Conservation (phyloP, 208 protist species). For the Acanthamoeba lenticulata region DNA sequence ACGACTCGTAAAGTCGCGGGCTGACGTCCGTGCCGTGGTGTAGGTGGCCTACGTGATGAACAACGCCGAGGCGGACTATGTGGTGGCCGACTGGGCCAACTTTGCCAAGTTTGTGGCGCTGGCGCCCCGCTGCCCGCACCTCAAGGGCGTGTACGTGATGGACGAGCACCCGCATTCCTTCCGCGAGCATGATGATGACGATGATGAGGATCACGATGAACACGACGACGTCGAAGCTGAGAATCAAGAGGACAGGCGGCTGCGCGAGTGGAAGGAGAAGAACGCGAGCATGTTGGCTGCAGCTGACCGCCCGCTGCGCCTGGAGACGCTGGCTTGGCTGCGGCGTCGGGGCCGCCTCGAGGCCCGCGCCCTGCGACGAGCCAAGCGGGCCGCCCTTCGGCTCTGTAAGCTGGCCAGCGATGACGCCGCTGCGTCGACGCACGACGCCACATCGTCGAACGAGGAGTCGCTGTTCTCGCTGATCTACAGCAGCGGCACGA, state of each 20-base stretch:
- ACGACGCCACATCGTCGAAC: not conserved
- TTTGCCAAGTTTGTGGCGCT: not conserved
- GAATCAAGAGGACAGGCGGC: not conserved
- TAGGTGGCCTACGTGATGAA: slow-evolving; percentile 36
- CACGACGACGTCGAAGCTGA: not conserved
- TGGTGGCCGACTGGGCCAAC: slow-evolving; percentile 24
- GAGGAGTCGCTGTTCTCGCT: not conserved
- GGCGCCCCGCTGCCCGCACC: not conserved
- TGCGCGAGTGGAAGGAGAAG: not conserved
- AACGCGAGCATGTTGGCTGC: not conserved
- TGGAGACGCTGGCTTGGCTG: not conserved
- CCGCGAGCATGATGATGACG: too few species aligned
- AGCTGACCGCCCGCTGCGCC: not conserved
- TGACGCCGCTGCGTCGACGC: too few species aligned
- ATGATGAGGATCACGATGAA: not conserved
- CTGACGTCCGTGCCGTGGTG: not conserved
- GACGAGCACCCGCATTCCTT: too few species aligned
- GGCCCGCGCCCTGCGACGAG: not conserved
- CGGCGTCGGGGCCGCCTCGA: not conserved
- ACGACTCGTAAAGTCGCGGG: too few species aligned
- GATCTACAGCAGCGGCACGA: slow-evolving; percentile 68
- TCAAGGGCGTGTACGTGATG: not conserved
- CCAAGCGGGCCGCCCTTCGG: not conserved
- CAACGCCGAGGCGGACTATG: not conserved
- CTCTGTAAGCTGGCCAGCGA: too few species aligned